Base-by-base conservation (phyloP, 306 rosid genomes). In the Fragaria ananassa region DNA sequence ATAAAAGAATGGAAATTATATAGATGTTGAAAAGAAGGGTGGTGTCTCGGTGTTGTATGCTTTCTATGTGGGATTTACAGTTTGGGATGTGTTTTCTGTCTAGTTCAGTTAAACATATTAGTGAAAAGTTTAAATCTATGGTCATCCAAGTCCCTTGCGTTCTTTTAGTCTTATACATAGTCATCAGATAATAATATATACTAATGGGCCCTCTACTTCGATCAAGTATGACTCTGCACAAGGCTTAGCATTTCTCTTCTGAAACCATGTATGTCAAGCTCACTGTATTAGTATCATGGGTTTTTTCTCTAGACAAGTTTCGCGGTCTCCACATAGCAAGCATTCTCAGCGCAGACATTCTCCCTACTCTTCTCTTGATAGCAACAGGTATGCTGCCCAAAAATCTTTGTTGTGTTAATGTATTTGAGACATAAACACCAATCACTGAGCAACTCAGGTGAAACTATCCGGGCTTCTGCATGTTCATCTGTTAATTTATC, bases 281-380 rank as follows among this genome's bases (percentile, higher is more conserved):
- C 87, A 90, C 93, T 86, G 84, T 87, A 87, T 85, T 82, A 91
- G 97, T 89, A 89, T 89, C 90, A 91, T 92, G 92, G 89, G 75
- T 85, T 82, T 81, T 93, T 93, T 87, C 88, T 96, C 89, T 96
- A 96, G 99, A 96, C 99, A 89, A 89, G 91, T 96, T 89, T 96
- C 89, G 94, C 89, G 97, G 98, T 96, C 99, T 81, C 99, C 98
- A 69, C 92, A 89, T 96, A 93, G 97, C 99, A 96, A 96, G 99
- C 98, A 89, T 91, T 89, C 97, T 82, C 99, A 93, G 87, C 94
- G 91, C 96, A 89, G 97, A 93, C 99, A 91, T 92, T 96, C 99
- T 86, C 96, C 97, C 90, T 91, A 91, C 85, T 83, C 92, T 91
- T 92, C 98, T 93, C 91, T 89, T 88, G 98, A 92, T 81, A 64